Conservation (phyloP, 352 stramenopile genomes). For the Blastocystis sp. region DNA sequence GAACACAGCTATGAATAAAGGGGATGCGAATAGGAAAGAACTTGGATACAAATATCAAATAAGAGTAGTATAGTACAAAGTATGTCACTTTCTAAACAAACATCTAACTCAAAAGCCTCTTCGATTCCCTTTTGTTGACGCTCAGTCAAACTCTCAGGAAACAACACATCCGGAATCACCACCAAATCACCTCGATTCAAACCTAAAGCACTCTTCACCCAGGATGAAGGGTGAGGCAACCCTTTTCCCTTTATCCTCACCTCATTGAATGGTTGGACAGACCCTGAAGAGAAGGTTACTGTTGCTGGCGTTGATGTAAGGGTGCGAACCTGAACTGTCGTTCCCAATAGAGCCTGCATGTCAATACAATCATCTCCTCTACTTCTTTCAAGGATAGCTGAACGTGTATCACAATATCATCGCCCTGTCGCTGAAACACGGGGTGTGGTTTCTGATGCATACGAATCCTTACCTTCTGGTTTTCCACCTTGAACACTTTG, state of each 20-base stretch:
- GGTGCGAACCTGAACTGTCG: neutral
- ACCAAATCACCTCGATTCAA: constrained; percentile 28
- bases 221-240: neutral
- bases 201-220: neutral
- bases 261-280: constrained; percentile 1
- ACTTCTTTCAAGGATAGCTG: constrained; percentile 43
- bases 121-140: neutral
- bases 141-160: neutral
- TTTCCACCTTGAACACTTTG: neutral
- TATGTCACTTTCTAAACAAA: neutral
- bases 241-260: neutral
- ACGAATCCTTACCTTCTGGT: neutral
- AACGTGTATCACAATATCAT: constrained; percentile 16
- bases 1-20: too few species aligned
- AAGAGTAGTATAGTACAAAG: too few species aligned
- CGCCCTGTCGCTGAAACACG: neutral
- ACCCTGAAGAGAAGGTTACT: neutral
- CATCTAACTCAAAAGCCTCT: neutral
- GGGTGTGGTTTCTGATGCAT: neutral
- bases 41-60: too few species aligned
- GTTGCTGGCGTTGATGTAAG: neutral
- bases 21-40: too few species aligned
- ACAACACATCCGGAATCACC: constrained; percentile 7
- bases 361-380: neutral
- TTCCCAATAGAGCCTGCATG: constrained; percentile 28